Conservation (phyloP, 2,329 filamentous ascomycete species). For the Alternaria sp. region DNA sequence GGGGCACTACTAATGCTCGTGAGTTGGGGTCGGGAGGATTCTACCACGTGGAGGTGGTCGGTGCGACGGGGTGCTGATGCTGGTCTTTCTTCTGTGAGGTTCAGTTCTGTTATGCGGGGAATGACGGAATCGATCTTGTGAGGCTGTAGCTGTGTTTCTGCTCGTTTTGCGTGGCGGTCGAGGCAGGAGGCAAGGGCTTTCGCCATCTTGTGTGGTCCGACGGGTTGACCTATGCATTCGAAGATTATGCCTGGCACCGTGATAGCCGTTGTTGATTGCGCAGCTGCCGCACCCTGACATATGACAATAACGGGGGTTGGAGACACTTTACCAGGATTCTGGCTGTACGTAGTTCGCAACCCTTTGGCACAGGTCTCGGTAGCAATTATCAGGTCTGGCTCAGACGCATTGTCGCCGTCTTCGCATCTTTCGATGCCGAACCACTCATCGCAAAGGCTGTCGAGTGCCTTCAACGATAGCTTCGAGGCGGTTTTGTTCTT, state of each 20-base stretch:
- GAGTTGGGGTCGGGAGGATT: conserved; percentile 36
- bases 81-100: conserved; percentile 32
- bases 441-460: conserved; percentile 47
- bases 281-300: conserved; percentile 47
- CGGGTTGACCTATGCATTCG: conserved; percentile 49
- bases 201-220: conserved; percentile 51
- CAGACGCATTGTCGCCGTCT: conserved; percentile 15
- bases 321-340: conserved; percentile 24
- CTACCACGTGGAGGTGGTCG: conserved; percentile 15
- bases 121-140: conserved; percentile 24
- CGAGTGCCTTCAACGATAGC: conserved; percentile 44
- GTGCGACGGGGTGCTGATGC: conserved; percentile 20
- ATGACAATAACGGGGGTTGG: conserved; percentile 45
- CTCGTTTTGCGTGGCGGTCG: conserved; percentile 39
- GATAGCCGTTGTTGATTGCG: conserved; percentile 47
- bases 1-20: conserved; percentile 43
- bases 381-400: conserved; percentile 43
- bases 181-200: conserved; percentile 48
- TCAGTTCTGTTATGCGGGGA: conserved; percentile 33
- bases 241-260: conserved; percentile 47
- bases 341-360: conserved; percentile 39
- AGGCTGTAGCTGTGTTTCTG: conserved; percentile 18
- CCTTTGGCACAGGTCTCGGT: conserved; percentile 44
- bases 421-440: conserved; percentile 44
- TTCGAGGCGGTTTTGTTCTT: conserved; percentile 46